phyloP scores from a whole-genome alignment of 176 grass and related monocot species.

The Bromus sterilis region DNA sequence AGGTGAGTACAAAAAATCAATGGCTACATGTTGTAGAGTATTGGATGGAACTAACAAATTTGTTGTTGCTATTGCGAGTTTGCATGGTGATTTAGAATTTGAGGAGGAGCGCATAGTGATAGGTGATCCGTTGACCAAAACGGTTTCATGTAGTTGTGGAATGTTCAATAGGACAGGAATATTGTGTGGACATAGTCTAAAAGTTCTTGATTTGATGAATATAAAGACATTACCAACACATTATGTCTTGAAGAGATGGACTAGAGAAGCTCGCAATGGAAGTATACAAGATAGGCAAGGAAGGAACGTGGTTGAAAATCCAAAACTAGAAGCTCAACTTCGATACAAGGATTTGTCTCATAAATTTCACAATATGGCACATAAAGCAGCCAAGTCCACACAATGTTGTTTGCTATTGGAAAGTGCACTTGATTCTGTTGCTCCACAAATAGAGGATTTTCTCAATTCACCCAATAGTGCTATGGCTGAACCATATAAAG shows the following conservation, averaged over 20 bases:
- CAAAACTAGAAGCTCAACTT: not conserved
- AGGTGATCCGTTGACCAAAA: not conserved
- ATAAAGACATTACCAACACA: not conserved
- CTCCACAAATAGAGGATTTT: no score
- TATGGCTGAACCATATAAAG: no score
- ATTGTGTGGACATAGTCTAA: no score
- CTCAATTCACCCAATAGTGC: no score
- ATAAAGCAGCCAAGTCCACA: no score
- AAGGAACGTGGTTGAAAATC: not conserved
- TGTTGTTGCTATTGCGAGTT: not conserved
- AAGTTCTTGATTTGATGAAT: not conserved
- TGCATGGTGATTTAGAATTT: not conserved
- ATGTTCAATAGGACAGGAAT: not conserved
- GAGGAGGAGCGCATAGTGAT: not conserved
- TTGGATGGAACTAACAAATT: not conserved
- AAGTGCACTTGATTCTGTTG: no score
- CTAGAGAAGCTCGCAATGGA: not conserved
- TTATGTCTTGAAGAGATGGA: not conserved
- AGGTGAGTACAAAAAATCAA: constrained; percentile 31
- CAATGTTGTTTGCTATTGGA: not conserved
- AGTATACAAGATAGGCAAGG: not conserved
- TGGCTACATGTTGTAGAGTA: no score
- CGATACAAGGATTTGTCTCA: not conserved
- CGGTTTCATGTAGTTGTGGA: not conserved
- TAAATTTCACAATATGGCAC: not conserved